Percentiles rank a stretch among this genome's conserved stretches.
Evolutionary conservation across 495 filamentous ascomycete genomes (phyloP).

Genomic region (Stereocaulon alpinum): DNA sequence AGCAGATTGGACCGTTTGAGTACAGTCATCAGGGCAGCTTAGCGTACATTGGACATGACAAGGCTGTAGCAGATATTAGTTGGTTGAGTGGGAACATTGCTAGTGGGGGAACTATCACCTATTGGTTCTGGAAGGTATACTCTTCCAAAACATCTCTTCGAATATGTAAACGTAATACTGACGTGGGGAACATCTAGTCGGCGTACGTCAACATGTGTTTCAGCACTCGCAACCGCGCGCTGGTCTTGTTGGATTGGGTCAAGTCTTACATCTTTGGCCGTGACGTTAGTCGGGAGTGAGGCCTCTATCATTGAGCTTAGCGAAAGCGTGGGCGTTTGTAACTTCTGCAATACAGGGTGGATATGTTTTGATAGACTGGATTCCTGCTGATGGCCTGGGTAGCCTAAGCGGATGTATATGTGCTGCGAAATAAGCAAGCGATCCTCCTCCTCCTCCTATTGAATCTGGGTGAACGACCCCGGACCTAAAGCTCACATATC

Average conservation of each 20-base stretch:
- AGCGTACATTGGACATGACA: constrained; percentile 96
- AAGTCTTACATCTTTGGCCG: constrained; percentile 94
- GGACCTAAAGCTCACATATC: too few species aligned
- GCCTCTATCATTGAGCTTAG: background rate
- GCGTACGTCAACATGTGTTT: constrained; percentile 99
- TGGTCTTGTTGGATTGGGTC: constrained; percentile 89
- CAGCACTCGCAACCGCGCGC: constrained; percentile 85
- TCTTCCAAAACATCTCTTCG: background rate
- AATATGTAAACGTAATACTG: too few species aligned
- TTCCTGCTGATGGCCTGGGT: background rate
- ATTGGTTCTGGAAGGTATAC: constrained; percentile 22
- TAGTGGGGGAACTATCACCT: constrained; percentile 69
- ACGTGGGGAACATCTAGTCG: constrained; percentile 34
- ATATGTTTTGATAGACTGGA: constrained; percentile 1
- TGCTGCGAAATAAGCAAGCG: background rate
- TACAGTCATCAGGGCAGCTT: constrained; percentile 94
- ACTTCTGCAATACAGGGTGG: background rate
- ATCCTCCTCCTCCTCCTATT: background rate
- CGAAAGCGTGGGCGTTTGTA: background rate
- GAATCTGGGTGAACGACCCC: too few species aligned
- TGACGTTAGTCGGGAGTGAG: constrained; percentile 86
- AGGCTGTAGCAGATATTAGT: constrained; percentile 93
- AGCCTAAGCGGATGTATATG: background rate
- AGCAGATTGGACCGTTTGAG: constrained; percentile 92
- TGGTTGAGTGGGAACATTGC: constrained; percentile 97